Evolutionary conservation across 345 rosid genomes (phyloP).

Genomic region (Populus simonii): DNA sequence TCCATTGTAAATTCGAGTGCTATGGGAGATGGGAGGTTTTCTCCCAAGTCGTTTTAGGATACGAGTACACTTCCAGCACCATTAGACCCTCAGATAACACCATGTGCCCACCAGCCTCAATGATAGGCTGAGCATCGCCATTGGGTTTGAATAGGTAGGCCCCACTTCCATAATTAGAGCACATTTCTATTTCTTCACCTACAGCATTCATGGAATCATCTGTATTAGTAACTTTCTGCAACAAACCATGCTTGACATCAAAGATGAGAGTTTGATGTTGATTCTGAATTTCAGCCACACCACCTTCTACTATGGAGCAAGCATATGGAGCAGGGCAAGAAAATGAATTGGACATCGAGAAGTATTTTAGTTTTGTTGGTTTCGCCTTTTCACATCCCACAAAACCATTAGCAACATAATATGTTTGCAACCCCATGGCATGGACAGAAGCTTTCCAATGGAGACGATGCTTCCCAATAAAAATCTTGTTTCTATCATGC

Average conservation of each 20-base stretch:
- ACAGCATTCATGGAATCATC: slow-evolving; percentile 48
- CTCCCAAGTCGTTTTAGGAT: slow-evolving; percentile 70
- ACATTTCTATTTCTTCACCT: slow-evolving; percentile 74
- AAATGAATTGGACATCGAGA: slow-evolving; percentile 43
- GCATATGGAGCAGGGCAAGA: slow-evolving; percentile 71
- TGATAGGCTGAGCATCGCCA: slow-evolving; percentile 70
- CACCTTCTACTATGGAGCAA: slow-evolving; percentile 59
- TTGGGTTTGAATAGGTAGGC: slow-evolving; percentile 83
- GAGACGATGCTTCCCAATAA: slow-evolving; percentile 77
- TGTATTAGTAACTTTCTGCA: slow-evolving; percentile 51
- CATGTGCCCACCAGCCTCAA: slow-evolving; percentile 55
- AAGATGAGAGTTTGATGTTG: slow-evolving; percentile 68
- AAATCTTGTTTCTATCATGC: slow-evolving; percentile 60
- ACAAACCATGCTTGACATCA: slow-evolving; percentile 57
- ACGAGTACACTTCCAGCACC: slow-evolving; percentile 79
- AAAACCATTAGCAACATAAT: slow-evolving; percentile 75
- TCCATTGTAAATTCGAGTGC: slow-evolving; percentile 68
- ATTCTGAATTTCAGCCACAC: slow-evolving; percentile 56
- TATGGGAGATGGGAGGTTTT: slow-evolving; percentile 66
- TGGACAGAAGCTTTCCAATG: slow-evolving; percentile 91
- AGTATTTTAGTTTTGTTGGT: slow-evolving; percentile 55
- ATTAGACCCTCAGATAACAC: slow-evolving; percentile 66
- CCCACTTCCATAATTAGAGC: slow-evolving; percentile 71
- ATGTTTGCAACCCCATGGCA: slow-evolving; percentile 83
- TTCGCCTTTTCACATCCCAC: slow-evolving; percentile 77